Evolutionary conservation across 306 rosid species (phyloP).

Genomic region (Vicia sativa): DNA sequence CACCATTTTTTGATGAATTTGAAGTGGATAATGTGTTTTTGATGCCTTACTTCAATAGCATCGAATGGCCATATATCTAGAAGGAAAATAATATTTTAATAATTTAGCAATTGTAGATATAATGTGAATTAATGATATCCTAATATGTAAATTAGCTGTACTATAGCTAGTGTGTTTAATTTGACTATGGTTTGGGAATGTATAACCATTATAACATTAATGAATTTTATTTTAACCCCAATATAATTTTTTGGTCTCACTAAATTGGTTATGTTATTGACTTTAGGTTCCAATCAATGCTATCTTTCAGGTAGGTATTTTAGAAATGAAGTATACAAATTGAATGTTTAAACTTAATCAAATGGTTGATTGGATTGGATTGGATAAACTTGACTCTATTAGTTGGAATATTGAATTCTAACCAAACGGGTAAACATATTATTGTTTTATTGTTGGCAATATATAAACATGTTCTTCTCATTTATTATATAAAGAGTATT

Average conservation of each 20-base stretch:
- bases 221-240: conserved; percentile 35
- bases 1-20: conserved; percentile 67
- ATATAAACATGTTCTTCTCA: not conserved
- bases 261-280: not conserved
- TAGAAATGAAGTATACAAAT: not conserved
- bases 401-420: conserved; percentile 1
- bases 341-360: not conserved
- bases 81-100: not conserved
- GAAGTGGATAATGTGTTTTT: conserved; percentile 51
- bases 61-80: conserved; percentile 73
- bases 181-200: conserved; percentile 45
- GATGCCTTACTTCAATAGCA: conserved; percentile 51
- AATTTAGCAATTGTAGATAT: conserved; percentile 60
- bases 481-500: not conserved
- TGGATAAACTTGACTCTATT: not conserved
- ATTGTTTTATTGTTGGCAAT: not conserved
- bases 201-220: conserved; percentile 45
- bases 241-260: not conserved
- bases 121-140: conserved; percentile 38
- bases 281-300: not conserved
- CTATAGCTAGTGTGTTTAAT: conserved; percentile 40
- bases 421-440: not conserved
- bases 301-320: conserved; percentile 9
- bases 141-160: conserved; percentile 44
- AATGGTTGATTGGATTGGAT: not conserved